These are phyloP conservation scores for Centella asiatica DNA, from an alignment of 129 eudicot genomes.

Conservation along the genomic window DNA sequence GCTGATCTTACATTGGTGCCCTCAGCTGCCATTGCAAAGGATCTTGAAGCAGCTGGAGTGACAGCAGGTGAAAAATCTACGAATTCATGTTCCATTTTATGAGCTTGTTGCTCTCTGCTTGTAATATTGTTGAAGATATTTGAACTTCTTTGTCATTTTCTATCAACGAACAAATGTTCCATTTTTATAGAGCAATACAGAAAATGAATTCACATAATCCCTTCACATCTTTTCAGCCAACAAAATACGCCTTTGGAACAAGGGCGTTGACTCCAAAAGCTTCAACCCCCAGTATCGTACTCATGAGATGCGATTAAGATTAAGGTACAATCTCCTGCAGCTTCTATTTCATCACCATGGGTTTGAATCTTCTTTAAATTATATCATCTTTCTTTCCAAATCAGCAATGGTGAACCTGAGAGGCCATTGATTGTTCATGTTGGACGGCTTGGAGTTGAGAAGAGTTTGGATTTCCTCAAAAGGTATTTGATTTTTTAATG, in stretches of 20 bases:
- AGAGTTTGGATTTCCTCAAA: slow-evolving; percentile 74
- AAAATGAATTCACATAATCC: neutral
- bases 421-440: slow-evolving; percentile 78
- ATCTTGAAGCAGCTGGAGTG: slow-evolving; percentile 60
- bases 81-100: neutral
- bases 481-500: slow-evolving; percentile 23
- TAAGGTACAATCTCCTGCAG: slow-evolving; percentile 39
- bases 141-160: too few species aligned
- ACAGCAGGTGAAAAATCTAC: slow-evolving; percentile 45
- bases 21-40: slow-evolving; percentile 83
- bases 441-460: slow-evolving; percentile 77
- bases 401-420: slow-evolving; percentile 79
- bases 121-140: neutral
- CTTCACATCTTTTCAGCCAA: slow-evolving; percentile 44
- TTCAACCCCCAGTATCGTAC: slow-evolving; percentile 70
- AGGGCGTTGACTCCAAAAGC: slow-evolving; percentile 95
- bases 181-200: too few species aligned
- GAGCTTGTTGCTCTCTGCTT: neutral
- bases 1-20: slow-evolving; percentile 89
- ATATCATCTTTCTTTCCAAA: slow-evolving; percentile 15
- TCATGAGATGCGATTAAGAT: slow-evolving; percentile 67
- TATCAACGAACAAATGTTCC: too few species aligned
- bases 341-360: slow-evolving; percentile 3
- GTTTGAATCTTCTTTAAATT: slow-evolving; percentile 2
- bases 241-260: slow-evolving; percentile 80